phyloP scores from a whole-genome alignment of 257 asterid genomes.

The Ilex asprella region DNA sequence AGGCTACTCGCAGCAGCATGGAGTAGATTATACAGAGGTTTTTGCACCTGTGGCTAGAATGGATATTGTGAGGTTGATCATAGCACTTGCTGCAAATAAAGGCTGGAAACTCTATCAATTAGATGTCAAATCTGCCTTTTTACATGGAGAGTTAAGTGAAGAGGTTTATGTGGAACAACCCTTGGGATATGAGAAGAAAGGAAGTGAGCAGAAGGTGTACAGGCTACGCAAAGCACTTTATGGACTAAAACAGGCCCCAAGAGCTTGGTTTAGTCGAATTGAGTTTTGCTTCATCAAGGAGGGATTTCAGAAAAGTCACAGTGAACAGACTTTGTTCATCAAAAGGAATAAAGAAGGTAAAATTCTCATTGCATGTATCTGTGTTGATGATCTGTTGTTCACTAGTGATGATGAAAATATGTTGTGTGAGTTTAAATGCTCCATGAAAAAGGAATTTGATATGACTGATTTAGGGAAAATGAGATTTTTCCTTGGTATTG shows the following conservation, averaged over 20 bases:
- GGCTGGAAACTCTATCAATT: background rate
- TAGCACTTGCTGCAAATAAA: background rate
- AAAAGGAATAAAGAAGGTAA: background rate
- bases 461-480: too few species aligned
- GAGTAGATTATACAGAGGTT: too few species aligned
- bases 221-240: background rate
- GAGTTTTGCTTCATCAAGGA: background rate
- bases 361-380: background rate
- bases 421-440: background rate
- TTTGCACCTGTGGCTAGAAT: background rate
- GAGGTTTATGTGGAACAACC: background rate
- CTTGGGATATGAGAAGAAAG: background rate
- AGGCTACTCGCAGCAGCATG: too few species aligned
- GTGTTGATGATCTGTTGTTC: too few species aligned
- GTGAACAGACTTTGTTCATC: slow-evolving; percentile 1
- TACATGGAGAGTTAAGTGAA: background rate
- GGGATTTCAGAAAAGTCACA: background rate
- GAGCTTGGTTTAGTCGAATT: slow-evolving; percentile 6
- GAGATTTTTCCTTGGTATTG: background rate
- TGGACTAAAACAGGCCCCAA: background rate
- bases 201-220: background rate
- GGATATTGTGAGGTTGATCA: background rate
- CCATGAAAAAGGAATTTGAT: background rate
- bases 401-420: background rate
- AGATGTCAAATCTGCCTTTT: background rate